Evolutionary conservation across 208 protist species (phyloP), one percentile per base, ranked within the genome.

Genomic region (Wallacemonas collosoma): DNA sequence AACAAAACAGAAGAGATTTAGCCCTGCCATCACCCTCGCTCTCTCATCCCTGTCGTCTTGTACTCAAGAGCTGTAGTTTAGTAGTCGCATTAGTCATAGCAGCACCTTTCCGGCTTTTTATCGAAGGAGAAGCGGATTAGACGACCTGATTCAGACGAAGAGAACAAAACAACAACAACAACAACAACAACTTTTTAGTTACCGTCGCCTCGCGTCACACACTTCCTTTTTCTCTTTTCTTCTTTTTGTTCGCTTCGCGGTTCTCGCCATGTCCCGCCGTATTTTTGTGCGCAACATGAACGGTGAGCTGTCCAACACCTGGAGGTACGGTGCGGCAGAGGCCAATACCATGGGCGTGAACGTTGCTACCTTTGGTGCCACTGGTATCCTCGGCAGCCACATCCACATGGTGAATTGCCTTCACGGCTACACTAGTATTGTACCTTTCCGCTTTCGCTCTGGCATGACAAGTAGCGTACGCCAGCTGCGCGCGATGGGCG

Each of bases 251-350:
- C 62, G n/a, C 51, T 40, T 15, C 62, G 3, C 62, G 12, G 0
- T 11, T 17, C 6, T 43, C 56, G 43, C 43, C 62, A 96, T 96
- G 92, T 96, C 92, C 14, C 89, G 92, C 53, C 83, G 92, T 58
- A 75, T 93, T 62, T 96, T 92, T 85, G 88, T 79, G 60, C 92
- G 92, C 14, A 95, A 79, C 77, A 89, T 95, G 86, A 94, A 93
- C 69, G 92, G 92, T 56, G 89, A 96, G 75, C 71, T 94, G 15
- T 92, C 89, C 63, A 87, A 82, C 62, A 91, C 87, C 2, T 96
- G 92, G 89, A 85, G 89, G 26, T 76, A 91, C 71, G 83, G 82
- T 55, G 89, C 86, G 17, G 82, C 86, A 3, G 89, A 94, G 72
- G 81, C 89, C 45, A 88, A 90, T 58, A 88, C 89, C 47, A 89